These are phyloP conservation scores for Parmelia sp. DNA, from an alignment of 495 filamentous ascomycete genomes.

Conservation along the genomic window DNA sequence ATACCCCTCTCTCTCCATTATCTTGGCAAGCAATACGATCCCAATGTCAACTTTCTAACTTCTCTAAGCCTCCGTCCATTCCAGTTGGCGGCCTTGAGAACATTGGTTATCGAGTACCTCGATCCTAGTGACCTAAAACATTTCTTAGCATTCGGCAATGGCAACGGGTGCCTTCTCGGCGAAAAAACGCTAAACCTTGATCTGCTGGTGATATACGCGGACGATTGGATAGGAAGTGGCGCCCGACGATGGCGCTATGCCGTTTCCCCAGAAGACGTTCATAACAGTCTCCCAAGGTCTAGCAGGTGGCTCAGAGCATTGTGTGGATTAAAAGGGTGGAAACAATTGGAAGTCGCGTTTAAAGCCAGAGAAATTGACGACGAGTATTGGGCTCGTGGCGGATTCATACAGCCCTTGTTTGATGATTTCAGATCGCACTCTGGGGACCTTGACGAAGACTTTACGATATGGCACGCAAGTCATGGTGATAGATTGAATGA, in stretches of 20 bases:
- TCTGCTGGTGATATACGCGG: neutral
- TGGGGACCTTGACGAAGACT: neutral
- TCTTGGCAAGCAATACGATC: neutral
- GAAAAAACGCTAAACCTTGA: neutral
- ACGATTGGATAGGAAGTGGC: neutral
- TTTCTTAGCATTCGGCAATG: neutral
- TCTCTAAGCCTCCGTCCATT: neutral
- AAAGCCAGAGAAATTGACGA: neutral
- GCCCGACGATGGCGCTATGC: neutral
- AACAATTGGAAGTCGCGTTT: neutral
- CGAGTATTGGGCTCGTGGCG: neutral
- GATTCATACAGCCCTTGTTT: neutral
- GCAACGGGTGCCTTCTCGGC: neutral
- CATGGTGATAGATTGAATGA: neutral
- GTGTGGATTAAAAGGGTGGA: constrained; percentile 4
- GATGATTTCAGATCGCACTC: neutral
- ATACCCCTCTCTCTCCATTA: neutral
- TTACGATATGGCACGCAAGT: neutral
- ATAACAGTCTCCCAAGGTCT: neutral
- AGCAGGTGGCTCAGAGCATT: neutral
- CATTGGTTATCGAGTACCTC: neutral
- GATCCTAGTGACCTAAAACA: neutral
- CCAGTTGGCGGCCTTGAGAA: constrained; percentile 1
- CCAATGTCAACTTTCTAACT: neutral
- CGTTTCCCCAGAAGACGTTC: neutral